Evolutionary conservation across 176 grass and related monocot species (phyloP), one percentile per base, ranked within the genome.

Genomic region (Calamus simplicifolius): DNA sequence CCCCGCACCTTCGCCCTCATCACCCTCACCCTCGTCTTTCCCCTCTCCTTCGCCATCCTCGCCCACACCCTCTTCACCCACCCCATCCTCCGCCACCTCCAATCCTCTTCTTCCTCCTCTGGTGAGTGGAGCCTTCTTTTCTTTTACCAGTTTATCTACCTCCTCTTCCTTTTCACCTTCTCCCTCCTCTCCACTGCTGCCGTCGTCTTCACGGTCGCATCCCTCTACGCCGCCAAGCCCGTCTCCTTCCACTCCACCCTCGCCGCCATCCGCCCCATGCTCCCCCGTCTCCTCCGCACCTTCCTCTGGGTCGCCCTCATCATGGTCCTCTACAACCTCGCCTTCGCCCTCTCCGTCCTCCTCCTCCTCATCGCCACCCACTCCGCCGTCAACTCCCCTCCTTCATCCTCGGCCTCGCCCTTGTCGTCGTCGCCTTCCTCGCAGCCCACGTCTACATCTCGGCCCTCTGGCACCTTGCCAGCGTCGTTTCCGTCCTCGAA

Each of bases 101-200:
- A 51, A 35, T 21, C 60, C 78, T 55, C 50, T 52, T 29, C 66
- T 53, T 27, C 67, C 38, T 54, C 64, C 23, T 29, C 61, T 53
- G 55, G 65, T 7, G 61, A 92, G 54, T 97, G 84, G 75, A 49
- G 76, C 51, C 19, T 60, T 2, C 81, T 98, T 49, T 71, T 98
- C 70, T 73, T 64, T 18, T 92, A 85, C 73, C 93, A 88, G 64
- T 92, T 92, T 70, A 18, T 81, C 67, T 98, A 92, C 73, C 66
- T 85, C 75, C 49, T 92, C 66, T 82, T 98, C 78, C 93, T 98
- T 76, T 92, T 92, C 84, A 83, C 70, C 69, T 89, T 98, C 79
- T 92, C 93, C 30, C 84, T 98, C 59, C 93, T 98, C 69, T 91
- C 93, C 81, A 92, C 93, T 23, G 93, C 81, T 21, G 81, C 93